These are phyloP conservation scores for Alternaria solani DNA, from an alignment of 2,329 filamentous ascomycete species.

Conservation along the genomic window DNA sequence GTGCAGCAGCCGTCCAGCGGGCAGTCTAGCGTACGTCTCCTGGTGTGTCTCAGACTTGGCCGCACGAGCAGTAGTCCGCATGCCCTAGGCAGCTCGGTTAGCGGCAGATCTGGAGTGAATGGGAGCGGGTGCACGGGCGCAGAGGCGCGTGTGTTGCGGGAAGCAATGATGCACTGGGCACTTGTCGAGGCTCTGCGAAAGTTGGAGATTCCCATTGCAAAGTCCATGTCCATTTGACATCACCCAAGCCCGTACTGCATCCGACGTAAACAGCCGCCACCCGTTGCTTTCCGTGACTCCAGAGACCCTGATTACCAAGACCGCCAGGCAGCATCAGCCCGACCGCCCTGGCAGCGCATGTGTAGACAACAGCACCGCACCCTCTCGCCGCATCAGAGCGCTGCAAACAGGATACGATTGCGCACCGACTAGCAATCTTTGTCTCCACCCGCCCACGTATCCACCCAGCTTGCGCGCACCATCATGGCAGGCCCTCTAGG, in stretches of 20 bases:
- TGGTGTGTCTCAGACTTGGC: slow-evolving; percentile 18
- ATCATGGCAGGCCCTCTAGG: slow-evolving; percentile 45
- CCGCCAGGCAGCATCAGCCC: slow-evolving; percentile 24
- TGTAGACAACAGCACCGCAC: neutral
- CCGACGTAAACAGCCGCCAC: neutral
- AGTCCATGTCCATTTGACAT: neutral
- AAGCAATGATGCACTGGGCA: slow-evolving; percentile 7
- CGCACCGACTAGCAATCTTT: neutral
- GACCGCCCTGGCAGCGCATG: slow-evolving; percentile 9
- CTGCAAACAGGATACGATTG: neutral
- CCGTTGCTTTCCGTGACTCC: slow-evolving; percentile 1
- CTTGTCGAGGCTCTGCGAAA: slow-evolving; percentile 10
- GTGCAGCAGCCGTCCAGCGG: slow-evolving; percentile 13
- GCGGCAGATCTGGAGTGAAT: slow-evolving; percentile 22
- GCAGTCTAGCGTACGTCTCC: slow-evolving; percentile 8
- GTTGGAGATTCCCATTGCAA: neutral
- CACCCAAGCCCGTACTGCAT: neutral
- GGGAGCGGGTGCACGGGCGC: slow-evolving; percentile 15
- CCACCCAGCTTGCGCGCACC: slow-evolving; percentile 15
- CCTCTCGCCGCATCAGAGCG: slow-evolving; percentile 4
- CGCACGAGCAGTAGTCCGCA: slow-evolving; percentile 16
- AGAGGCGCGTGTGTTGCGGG: neutral
- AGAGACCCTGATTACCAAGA: slow-evolving; percentile 3
- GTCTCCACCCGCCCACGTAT: slow-evolving; percentile 7
- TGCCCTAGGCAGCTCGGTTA: slow-evolving; percentile 17